A percentile compares a stretch with the other conserved stretches of the same genome.
These are phyloP conservation scores for Emmonsiellopsis sp. DNA, from an alignment of 2,329 filamentous ascomycete genomes.

Conservation along the genomic window DNA sequence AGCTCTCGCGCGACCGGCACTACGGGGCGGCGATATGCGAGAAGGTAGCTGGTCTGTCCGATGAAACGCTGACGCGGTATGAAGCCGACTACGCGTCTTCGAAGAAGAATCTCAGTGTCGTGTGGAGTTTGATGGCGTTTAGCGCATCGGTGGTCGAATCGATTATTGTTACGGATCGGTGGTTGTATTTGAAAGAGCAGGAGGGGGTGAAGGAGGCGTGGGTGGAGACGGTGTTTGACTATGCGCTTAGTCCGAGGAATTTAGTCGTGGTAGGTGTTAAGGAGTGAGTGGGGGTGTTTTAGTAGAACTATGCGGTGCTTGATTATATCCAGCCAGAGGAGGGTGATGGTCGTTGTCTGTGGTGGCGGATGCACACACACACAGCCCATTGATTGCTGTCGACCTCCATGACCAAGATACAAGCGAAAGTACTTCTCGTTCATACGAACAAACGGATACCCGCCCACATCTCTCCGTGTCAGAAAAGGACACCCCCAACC, in stretches of 20 bases:
- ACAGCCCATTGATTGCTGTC: no score
- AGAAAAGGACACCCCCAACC: no score
- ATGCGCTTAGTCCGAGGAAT: constrained; percentile 75
- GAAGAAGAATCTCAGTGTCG: constrained; percentile 72
- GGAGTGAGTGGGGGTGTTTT: constrained; percentile 30
- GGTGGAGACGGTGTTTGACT: constrained; percentile 93
- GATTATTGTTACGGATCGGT: constrained; percentile 81
- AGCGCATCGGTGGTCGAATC: constrained; percentile 84
- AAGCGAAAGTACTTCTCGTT: no score
- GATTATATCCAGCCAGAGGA: no score
- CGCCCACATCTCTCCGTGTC: no score
- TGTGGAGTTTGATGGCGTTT: constrained; percentile 96
- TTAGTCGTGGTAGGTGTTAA: constrained; percentile 90
- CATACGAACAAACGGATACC: no score
- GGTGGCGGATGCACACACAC: no score
- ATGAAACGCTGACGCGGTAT: constrained; percentile 67
- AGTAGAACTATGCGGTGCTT: no score
- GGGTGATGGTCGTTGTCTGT: no score
- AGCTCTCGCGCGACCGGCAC: constrained; percentile 56
- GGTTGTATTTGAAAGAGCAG: constrained; percentile 77
- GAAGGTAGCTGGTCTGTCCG: constrained; percentile 60
- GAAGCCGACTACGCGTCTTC: constrained; percentile 53
- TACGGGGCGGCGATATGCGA: constrained; percentile 54
- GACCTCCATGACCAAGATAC: no score
- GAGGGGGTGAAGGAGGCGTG: constrained; percentile 65